Evolutionary conservation across 768 basidiomycete genomes (phyloP), one percentile per base, ranked within the genome.

Genomic region (Tricholoma matsutake): DNA sequence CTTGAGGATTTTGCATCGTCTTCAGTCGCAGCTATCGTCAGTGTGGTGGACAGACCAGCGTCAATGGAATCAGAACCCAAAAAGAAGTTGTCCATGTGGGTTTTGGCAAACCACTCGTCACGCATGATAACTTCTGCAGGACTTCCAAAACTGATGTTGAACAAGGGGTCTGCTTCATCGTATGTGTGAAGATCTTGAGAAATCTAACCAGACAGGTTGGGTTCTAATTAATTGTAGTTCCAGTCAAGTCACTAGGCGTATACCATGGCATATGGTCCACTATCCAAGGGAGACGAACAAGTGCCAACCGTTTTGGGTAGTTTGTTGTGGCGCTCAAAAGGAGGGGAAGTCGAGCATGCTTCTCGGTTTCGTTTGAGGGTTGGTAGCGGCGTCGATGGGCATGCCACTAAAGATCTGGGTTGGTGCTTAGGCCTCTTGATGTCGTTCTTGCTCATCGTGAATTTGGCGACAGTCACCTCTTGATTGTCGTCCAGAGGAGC

Each of bases 31-130:
- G 56, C 25, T 14, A 22, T 43, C 41, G 43, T 56, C 16, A 58
- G 53, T 18, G 49, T 39, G 18, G 53, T 57, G 20, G 51, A 13
- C n/a, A 22, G 39, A 47, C 16, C 45, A 28, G 28, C 13, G 31
- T 65, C 54, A 41, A 61, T 14, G 37, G 57, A 63, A 31, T 69
- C 68, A 20, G 69, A 68, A 54, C 78, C 75, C 32, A 78, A 61
- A 35, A 71, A 65, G 57, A 77, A 76, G 29, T 69, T 67, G 22
- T 73, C 71, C 9, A 72, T 66, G 20, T 56, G 56, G 29, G 39
- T 47, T 54, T 39, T 39, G 31, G 56, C 43, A 20, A 20, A 4
- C 43, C 4, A 29, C 45, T 45, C 20, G 16, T 13, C 20, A 6
- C 22, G 18, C 43, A 45, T 25, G 32, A 35, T 20, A 9, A 28